Evolutionary conservation across 2,329 filamentous ascomycete species (phyloP).

Genomic region (Dactylellina drechsleri): DNA sequence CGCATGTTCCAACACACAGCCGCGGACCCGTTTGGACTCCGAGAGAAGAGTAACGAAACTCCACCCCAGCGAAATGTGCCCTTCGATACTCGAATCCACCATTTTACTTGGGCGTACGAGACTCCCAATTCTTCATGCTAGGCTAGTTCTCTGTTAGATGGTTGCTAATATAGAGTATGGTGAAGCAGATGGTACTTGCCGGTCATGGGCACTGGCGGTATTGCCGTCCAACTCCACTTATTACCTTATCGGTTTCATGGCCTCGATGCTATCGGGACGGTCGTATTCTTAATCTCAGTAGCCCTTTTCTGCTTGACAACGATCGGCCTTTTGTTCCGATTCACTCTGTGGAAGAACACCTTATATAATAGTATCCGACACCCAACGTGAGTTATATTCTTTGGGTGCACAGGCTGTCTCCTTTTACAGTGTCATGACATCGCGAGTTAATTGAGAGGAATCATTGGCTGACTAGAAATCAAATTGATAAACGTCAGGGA

Average conservation of each 20-base stretch:
- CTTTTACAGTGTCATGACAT: background rate
- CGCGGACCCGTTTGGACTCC: constrained; percentile 39
- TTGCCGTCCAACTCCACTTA: constrained; percentile 42
- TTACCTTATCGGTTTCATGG: constrained; percentile 45
- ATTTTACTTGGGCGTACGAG: constrained; percentile 51
- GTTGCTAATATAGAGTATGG: constrained; percentile 1
- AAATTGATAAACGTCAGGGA: constrained; percentile 4
- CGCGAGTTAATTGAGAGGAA: background rate
- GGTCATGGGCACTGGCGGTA: constrained; percentile 46
- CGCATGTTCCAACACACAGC: constrained; percentile 7
- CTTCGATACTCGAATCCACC: constrained; percentile 41
- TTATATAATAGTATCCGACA: constrained; percentile 48
- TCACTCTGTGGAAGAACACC: constrained; percentile 37
- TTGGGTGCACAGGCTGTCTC: background rate
- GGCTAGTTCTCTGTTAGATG: background rate
- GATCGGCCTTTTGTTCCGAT: constrained; percentile 24
- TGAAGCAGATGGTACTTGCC: constrained; percentile 42
- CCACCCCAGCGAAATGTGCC: constrained; percentile 43
- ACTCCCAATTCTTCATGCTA: background rate
- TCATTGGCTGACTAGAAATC: background rate
- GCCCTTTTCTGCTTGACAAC: constrained; percentile 41
- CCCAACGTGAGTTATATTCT: constrained; percentile 32
- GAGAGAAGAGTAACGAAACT: constrained; percentile 45
- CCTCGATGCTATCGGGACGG: constrained; percentile 42
- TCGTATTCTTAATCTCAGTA: constrained; percentile 48